Conservation (phyloP, 73 alveolate species). For the Paramecium biaurelia region DNA sequence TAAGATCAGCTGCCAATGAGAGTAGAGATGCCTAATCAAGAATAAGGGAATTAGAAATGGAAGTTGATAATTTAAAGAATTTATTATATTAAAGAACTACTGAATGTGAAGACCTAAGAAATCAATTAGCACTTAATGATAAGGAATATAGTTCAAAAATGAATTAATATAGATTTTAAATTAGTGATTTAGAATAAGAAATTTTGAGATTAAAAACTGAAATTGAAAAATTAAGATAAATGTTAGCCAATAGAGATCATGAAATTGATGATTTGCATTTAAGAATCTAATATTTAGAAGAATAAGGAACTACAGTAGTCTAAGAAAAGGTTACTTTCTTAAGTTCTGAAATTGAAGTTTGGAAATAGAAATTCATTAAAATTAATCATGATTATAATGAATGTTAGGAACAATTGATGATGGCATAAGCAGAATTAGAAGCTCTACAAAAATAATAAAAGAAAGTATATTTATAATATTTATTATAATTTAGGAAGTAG, state of each 20-base stretch:
- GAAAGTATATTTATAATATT: not conserved
- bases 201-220: not conserved
- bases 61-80: not conserved
- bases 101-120: slow-evolving; percentile 29
- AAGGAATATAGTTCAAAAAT: not conserved
- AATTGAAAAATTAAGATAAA: not conserved
- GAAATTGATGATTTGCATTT: not conserved
- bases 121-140: not conserved
- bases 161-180: slow-evolving; percentile 10
- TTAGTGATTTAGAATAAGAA: slow-evolving; percentile 14
- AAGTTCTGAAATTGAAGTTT: slow-evolving; percentile 28
- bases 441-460: not conserved
- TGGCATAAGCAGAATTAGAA: slow-evolving; percentile 52
- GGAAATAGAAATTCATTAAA: slow-evolving; percentile 38
- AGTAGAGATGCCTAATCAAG: slow-evolving; percentile 4
- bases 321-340: slow-evolving; percentile 25
- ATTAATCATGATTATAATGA: slow-evolving; percentile 29
- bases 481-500: not conserved
- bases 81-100: not conserved
- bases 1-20: not conserved
- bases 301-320: slow-evolving; percentile 27
- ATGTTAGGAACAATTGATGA: slow-evolving; percentile 23
- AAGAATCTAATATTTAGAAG: slow-evolving; percentile 35
- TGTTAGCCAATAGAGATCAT: not conserved
- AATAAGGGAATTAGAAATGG: not conserved